phyloP scores from a whole-genome alignment of 805 yeast genomes.

The Metschnikowia santaceciliae region DNA sequence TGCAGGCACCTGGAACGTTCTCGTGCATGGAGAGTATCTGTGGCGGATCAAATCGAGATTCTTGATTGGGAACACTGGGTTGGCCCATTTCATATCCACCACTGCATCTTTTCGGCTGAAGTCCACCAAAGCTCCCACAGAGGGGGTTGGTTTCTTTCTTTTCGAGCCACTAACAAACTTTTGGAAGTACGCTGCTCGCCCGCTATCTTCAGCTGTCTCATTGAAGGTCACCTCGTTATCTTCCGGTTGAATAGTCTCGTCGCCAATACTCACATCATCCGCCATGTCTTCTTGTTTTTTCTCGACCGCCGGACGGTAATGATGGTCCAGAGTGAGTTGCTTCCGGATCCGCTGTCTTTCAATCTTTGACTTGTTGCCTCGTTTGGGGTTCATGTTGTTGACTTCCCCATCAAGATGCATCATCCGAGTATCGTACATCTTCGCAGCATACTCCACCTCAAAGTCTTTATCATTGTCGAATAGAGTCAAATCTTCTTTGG shows the following conservation, averaged over 20 bases:
- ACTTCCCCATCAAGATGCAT: constrained; percentile 39
- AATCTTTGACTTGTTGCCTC: constrained; percentile 28
- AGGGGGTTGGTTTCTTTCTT: constrained; percentile 17
- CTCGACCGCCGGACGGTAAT: not conserved
- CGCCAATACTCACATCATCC: constrained; percentile 10
- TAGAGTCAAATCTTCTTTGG: constrained; percentile 22
- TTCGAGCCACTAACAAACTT: constrained; percentile 6
- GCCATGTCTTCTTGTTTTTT: constrained; percentile 6
- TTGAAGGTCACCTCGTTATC: constrained; percentile 17
- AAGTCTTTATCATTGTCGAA: constrained; percentile 47
- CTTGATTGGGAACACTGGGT: constrained; percentile 24
- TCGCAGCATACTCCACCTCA: constrained; percentile 46
- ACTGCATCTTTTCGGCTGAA: constrained; percentile 7
- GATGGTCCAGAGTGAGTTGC: constrained; percentile 4
- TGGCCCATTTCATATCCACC: constrained; percentile 9
- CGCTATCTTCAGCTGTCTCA: constrained; percentile 8
- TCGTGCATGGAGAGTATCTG: constrained; percentile 2
- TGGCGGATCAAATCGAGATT: constrained; percentile 12
- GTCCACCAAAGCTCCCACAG: constrained; percentile 15
- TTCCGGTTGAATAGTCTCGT: constrained; percentile 7
- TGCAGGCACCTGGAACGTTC: constrained; percentile 8
- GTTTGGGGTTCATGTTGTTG: constrained; percentile 29
- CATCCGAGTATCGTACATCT: constrained; percentile 44
- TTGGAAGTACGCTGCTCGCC: not conserved
- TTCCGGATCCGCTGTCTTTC: constrained; percentile 18